phyloP scores from a whole-genome alignment of 768 basidiomycete species.

The Mycena venus region DNA sequence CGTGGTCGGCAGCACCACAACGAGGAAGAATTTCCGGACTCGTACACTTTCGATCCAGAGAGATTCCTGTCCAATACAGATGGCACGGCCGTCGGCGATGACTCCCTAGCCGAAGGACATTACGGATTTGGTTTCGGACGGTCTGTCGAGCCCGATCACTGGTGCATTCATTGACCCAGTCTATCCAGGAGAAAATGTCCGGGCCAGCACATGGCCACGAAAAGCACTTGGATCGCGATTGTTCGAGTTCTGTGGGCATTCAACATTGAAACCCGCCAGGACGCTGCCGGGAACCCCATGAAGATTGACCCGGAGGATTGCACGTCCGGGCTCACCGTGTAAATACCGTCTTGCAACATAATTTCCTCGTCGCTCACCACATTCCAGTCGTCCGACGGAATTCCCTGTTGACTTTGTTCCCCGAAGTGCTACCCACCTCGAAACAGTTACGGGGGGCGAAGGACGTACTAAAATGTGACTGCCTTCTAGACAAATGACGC shows the following conservation, averaged over 20 bases:
- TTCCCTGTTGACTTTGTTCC: neutral
- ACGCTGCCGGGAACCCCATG: too few relatives aligned
- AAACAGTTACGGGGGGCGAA: conserved; percentile 1
- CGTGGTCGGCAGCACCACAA: conserved; percentile 5
- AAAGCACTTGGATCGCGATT: conserved; percentile 15
- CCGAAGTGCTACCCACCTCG: too few relatives aligned
- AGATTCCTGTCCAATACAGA: neutral
- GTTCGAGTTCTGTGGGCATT: too few relatives aligned
- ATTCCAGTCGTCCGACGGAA: neutral
- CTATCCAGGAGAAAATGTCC: neutral
- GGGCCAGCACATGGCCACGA: neutral
- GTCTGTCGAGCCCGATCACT: neutral
- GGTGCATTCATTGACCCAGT: neutral
- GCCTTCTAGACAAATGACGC: too few relatives aligned
- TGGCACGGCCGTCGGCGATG: neutral
- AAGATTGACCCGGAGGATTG: neutral
- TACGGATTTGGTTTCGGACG: conserved; percentile 16
- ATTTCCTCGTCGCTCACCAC: neutral
- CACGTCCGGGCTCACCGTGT: conserved; percentile 1
- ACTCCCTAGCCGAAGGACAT: neutral
- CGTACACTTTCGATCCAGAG: conserved; percentile 7
- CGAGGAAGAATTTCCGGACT: conserved; percentile 1
- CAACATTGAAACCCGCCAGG: too few relatives aligned
- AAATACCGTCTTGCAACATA: neutral
- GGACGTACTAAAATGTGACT: too few relatives aligned